Base-by-base conservation (phyloP, 164 flowering plant genomes). In the Sextonia rubra region DNA sequence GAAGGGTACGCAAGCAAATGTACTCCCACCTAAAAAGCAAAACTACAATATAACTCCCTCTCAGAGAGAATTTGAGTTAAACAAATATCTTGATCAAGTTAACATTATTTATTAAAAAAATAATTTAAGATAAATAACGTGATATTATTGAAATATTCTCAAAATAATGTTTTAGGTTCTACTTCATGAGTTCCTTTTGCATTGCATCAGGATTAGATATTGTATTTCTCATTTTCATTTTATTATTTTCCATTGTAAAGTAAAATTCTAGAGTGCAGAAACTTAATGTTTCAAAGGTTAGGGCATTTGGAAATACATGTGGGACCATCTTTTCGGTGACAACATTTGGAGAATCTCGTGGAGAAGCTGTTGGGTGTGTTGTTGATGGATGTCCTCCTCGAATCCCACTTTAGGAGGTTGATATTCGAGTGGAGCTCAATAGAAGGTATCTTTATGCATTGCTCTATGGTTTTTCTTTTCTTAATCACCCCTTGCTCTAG, bases 381-480 rank as follows among this genome's bases (percentile, higher is more conserved):
- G 84, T 95, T 82, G 99, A 95, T 86, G 99, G 98, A 75, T 91
- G 97, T 64, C 99, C 99, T 74, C 97, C 99, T 37, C 79, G 91
- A 27, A 60, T 91, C 72, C 91, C 93, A 26, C 83, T 95, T 72
- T 84, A 91, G 3, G 99, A 93, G 78, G 86, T 89, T 67, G 99
- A 95, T 81, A 72, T 95, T 79, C 99, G n/a, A 79, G 69, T 74
- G 12, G 99, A 95, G 64, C 99, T 95, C 69, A 97, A 95, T 74
- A 83, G 99, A 82, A 93, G 99, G 99, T 95, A n/a, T 70, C 17
- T 20, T 55, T 58, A 37, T 32, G 44, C 44, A 32, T 32, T 32
- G 44, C 11, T 1, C 44, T 0, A 5, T 32, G 1, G 0, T 0
- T 8, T 37, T 1, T 37, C 8, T 37, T 37, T 1, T 37, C 8